Percentiles rank a stretch among this genome's conserved stretches.
Conservation (phyloP, 2,329 filamentous ascomycete genomes). For the Ascochyta clinopodiicola region DNA sequence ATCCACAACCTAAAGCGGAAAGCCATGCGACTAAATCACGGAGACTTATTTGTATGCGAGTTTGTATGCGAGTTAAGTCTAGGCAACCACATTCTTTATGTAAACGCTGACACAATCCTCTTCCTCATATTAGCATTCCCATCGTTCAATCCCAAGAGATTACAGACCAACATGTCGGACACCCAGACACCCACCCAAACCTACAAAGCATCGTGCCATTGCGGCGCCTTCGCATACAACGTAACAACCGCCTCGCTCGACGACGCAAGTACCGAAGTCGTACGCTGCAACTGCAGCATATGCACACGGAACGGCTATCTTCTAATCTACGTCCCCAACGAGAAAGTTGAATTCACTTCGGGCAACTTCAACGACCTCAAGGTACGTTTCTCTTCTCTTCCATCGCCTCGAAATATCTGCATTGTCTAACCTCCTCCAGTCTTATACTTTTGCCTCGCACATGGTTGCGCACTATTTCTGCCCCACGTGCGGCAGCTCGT, state of each 20-base stretch:
- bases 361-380: constrained; percentile 27
- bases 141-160: not conserved
- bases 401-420: not conserved
- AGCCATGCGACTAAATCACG: not conserved
- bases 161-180: constrained; percentile 30
- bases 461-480: constrained; percentile 37
- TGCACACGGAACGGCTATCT: constrained; percentile 61
- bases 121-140: not conserved
- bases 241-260: constrained; percentile 59
- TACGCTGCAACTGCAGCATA: constrained; percentile 62
- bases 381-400: constrained; percentile 11
- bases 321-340: constrained; percentile 47
- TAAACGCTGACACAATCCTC: not conserved
- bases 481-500: constrained; percentile 37
- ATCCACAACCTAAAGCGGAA: not conserved
- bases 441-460: constrained; percentile 35
- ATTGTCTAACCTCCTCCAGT: constrained; percentile 15
- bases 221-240: constrained; percentile 58
- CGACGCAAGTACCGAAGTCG: constrained; percentile 49
- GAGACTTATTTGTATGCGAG: not conserved
- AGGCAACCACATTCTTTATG: constrained; percentile 4
- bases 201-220: constrained; percentile 62
- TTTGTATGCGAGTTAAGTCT: not conserved
- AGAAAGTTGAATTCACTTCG: constrained; percentile 27
- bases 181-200: constrained; percentile 52